phyloP scores from a whole-genome alignment of 352 stramenopile genomes.

The Globisporangium lucens region DNA sequence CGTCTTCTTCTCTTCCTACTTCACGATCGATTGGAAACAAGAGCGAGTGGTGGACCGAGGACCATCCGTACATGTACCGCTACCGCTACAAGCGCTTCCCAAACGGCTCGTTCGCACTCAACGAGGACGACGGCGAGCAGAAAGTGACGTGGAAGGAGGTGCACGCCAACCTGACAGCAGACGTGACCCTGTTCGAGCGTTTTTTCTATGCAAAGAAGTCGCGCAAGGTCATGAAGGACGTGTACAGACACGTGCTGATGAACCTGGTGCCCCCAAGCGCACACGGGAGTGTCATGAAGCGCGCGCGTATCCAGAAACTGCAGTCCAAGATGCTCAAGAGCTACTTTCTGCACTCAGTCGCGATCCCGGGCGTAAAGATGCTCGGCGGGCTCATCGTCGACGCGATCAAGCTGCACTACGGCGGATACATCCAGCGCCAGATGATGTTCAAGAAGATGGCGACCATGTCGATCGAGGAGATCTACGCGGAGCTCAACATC shows the following conservation, averaged over 20 bases:
- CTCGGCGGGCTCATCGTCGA: constrained; percentile 28
- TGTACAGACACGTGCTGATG: constrained; percentile 36
- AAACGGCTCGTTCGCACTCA: constrained; percentile 36
- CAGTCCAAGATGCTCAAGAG: constrained; percentile 15
- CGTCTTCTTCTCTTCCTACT: not conserved
- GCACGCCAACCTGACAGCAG: constrained; percentile 18
- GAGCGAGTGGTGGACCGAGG: constrained; percentile 41
- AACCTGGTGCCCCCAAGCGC: constrained; percentile 50
- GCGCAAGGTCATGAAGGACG: constrained; percentile 29
- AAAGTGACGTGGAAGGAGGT: constrained; percentile 12
- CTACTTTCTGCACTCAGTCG: constrained; percentile 40
- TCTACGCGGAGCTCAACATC: constrained; percentile 36
- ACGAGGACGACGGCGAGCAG: constrained; percentile 15
- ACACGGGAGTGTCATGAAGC: constrained; percentile 32
- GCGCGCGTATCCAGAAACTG: constrained; percentile 22
- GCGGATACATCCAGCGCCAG: constrained; percentile 37
- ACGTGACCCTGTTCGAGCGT: constrained; percentile 20
- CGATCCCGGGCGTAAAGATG: constrained; percentile 34
- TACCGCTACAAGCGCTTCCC: constrained; percentile 34
- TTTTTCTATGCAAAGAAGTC: constrained; percentile 30
- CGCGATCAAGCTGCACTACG: constrained; percentile 35
- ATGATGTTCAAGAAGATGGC: constrained; percentile 23
- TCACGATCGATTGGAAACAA: constrained; percentile 7
- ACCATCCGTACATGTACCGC: constrained; percentile 42
- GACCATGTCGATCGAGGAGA: constrained; percentile 38